phyloP scores from a whole-genome alignment of 768 basidiomycete species.

The Panaeolus papilionaceus region DNA sequence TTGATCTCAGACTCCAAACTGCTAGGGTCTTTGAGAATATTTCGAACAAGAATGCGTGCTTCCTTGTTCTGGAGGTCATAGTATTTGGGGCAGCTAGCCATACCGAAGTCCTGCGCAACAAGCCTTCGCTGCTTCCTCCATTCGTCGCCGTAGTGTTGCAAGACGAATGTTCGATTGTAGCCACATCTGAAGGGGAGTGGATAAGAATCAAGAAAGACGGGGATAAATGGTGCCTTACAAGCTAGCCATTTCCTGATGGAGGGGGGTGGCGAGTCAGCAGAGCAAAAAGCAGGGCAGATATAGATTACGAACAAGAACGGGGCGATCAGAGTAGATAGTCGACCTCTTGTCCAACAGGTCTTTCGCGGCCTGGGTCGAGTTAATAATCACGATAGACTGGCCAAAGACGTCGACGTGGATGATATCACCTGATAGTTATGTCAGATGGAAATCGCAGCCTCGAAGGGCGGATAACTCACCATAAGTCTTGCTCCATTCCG shows the following conservation, averaged over 20 bases:
- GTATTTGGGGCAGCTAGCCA: slow-evolving; percentile 24
- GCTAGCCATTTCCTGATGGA: slow-evolving; percentile 13
- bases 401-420: slow-evolving; percentile 47
- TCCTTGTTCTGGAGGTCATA: slow-evolving; percentile 29
- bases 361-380: slow-evolving; percentile 42
- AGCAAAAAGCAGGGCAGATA: neutral
- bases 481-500: slow-evolving; percentile 43
- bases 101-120: slow-evolving; percentile 29
- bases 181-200: slow-evolving; percentile 32
- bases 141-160: slow-evolving; percentile 44
- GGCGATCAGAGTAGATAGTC: slow-evolving; percentile 51
- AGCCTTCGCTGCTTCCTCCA: slow-evolving; percentile 47
- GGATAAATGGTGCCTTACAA: neutral
- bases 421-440: slow-evolving; percentile 37
- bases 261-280: neutral
- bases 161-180: slow-evolving; percentile 46
- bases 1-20: slow-evolving; percentile 39
- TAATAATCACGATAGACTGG: slow-evolving; percentile 42
- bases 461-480: slow-evolving; percentile 20
- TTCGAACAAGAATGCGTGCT: slow-evolving; percentile 26
- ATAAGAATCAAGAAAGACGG: neutral
- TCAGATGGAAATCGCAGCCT: neutral
- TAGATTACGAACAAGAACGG: slow-evolving; percentile 36
- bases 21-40: slow-evolving; percentile 30
- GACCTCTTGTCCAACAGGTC: slow-evolving; percentile 52